Percentiles rank a stretch among this genome's conserved stretches.
Conservation (phyloP, 2,329 filamentous ascomycete species). For the Trichoderma atroviride region DNA sequence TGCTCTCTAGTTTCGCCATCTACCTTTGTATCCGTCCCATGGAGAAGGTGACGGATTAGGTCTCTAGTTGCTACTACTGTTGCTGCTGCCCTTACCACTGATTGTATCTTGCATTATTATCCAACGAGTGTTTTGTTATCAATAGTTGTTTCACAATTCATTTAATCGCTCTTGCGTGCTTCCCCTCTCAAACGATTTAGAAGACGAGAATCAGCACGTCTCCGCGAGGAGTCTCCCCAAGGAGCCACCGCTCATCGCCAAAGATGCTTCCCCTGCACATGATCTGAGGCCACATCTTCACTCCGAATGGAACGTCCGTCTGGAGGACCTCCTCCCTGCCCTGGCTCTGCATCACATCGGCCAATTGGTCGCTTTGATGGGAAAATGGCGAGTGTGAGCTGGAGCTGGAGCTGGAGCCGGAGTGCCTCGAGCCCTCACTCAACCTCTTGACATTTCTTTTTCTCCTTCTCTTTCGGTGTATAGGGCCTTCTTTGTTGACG, state of each 20-base stretch:
- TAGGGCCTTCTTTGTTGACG: conserved; percentile 25
- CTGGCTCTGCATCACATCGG: conserved; percentile 27
- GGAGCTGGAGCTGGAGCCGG: not conserved
- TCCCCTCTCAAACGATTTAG: conserved; percentile 31
- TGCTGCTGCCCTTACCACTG: not conserved
- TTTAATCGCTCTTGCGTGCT: not conserved
- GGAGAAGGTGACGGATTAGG: no score
- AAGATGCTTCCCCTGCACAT: conserved; percentile 56
- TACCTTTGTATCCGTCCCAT: not conserved
- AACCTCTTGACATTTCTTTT: conserved; percentile 8
- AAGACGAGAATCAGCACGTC: conserved; percentile 59
- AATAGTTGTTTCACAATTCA: not conserved
- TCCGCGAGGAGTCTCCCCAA: conserved; percentile 58
- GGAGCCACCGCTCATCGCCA: conserved; percentile 63
- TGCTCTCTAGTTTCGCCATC: not conserved
- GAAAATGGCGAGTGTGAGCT: not conserved
- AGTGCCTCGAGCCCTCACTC: conserved; percentile 6
- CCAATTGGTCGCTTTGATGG: not conserved
- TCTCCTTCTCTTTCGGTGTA: not conserved
- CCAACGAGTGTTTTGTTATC: not conserved
- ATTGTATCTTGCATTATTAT: not conserved
- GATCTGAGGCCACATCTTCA: conserved; percentile 52
- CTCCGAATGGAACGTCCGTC: conserved; percentile 46
- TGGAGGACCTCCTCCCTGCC: conserved; percentile 42
- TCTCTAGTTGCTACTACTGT: not conserved